phyloP scores from a whole-genome alignment of 1,284 basidiomycete species.

The Inonotus hispidus region DNA sequence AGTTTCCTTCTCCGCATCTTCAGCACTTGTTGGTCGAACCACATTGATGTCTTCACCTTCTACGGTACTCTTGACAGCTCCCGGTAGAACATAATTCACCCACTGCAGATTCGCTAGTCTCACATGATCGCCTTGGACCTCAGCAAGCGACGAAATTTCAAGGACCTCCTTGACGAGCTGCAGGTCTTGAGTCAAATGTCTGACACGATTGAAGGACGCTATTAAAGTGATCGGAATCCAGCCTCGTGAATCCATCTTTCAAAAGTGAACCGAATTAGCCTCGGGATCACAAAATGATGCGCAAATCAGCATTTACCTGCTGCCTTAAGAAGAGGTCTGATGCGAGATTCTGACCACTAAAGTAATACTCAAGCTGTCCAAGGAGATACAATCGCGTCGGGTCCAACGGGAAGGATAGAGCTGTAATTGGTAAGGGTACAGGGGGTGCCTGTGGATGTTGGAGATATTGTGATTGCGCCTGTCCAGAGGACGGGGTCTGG shows the following conservation, averaged over 20 bases:
- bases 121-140: constrained; percentile 68
- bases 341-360: constrained; percentile 81
- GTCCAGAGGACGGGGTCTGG: neutral
- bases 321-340: constrained; percentile 78
- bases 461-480: constrained; percentile 16
- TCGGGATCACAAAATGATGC: neutral
- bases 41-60: constrained; percentile 27
- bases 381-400: constrained; percentile 60
- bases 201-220: constrained; percentile 84
- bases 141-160: constrained; percentile 58
- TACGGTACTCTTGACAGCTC: constrained; percentile 46
- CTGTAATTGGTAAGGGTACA: constrained; percentile 54
- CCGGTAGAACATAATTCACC: constrained; percentile 69
- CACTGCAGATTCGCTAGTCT: constrained; percentile 56
- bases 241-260: constrained; percentile 83
- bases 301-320: constrained; percentile 41
- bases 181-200: constrained; percentile 60
- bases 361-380: constrained; percentile 85
- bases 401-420: constrained; percentile 57
- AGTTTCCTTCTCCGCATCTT: constrained; percentile 22
- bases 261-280: constrained; percentile 1
- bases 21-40: constrained; percentile 13
- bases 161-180: constrained; percentile 71
- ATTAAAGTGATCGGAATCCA: constrained; percentile 82
- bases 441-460: constrained; percentile 32